Base-by-base conservation (phyloP, 805 yeast genomes). In the Wickerhamiella nectarea region DNA sequence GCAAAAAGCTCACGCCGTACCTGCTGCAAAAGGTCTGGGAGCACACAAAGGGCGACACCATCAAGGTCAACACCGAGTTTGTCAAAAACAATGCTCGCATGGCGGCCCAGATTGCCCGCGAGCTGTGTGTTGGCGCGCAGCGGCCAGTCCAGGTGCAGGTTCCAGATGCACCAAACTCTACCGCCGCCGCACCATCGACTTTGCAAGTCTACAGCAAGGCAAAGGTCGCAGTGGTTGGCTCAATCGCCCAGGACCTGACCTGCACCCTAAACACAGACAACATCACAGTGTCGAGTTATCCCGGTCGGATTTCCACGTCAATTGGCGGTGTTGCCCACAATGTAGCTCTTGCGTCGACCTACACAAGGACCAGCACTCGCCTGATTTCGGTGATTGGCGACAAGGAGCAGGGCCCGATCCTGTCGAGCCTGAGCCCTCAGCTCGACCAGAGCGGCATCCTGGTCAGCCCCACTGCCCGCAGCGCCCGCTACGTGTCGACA, bases 271-370 rank as follows among this genome's bases (percentile, higher is more conserved):
- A 57, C 1, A 52, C 62, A 3, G 53, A 50, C 14, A 48, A 53
- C 12, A 53, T 56, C 22, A 51, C 56, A 4, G 52, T 69, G 52
- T 60, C 89, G 46, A 84, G 94, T 2, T 80, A 80, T 50, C 91
- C 91, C 0, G 86, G 91, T 0, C 56, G 53, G 0, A 68, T 74
- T 5, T 52, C 59, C 1, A 68, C 76, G 2, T 66, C 79, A 0
- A 57, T 83, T 7, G 95, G 95, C 1, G 95, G 95, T 1, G 94
- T 85, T 2, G 95, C 85, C 0, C 77, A 72, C 57, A 85, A 86
- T 53, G 76, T 85, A 12, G 76, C 83, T 0, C 54, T 72, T n/a
- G 89, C 91, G 0, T 66, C 80, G 3, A 54, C 60, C 15, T 70
- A 66, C 47, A 49, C 53, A 3, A 61, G 48, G 40, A 51, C 50